Percentiles rank a stretch among this genome's conserved stretches.
Conservation (phyloP, 129 eudicot genomes). For the Tagetes patula region DNA sequence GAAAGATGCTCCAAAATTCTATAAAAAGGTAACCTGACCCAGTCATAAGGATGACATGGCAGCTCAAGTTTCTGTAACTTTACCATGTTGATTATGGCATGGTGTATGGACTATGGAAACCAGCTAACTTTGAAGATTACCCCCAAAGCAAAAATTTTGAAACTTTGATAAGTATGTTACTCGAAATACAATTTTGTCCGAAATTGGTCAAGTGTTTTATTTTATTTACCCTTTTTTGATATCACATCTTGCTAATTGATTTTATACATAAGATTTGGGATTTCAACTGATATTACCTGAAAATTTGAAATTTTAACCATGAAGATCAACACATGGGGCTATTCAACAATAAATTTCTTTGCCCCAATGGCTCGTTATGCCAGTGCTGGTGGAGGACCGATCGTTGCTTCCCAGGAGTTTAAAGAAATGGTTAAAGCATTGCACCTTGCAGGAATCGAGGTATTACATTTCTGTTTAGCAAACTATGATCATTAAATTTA, state of each 20-base stretch:
- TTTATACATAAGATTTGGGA: conserved; percentile 17
- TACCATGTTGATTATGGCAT: background rate
- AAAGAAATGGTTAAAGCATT: conserved; percentile 95
- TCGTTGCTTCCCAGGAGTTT: conserved; percentile 76
- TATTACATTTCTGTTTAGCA: conserved; percentile 22
- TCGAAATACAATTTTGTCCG: background rate
- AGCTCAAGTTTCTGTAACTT: background rate
- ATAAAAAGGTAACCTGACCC: background rate
- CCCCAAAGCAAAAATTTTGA: background rate
- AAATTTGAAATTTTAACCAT: conserved; percentile 17
- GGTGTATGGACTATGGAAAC: background rate
- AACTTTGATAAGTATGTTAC: background rate
- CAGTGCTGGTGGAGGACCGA: conserved; percentile 91
- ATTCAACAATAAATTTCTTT: conserved; percentile 96
- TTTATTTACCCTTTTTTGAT: conserved; percentile 5
- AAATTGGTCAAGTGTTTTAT: background rate
- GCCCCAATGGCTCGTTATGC: conserved; percentile 99
- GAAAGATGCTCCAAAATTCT: too few relatives aligned
- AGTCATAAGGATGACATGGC: background rate
- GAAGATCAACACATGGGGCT: conserved; percentile 97
- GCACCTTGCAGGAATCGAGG: conserved; percentile 96
- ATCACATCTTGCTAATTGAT: conserved; percentile 14
- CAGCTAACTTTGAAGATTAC: background rate
- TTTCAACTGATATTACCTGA: conserved; percentile 17
- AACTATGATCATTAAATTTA: conserved; percentile 14